These are phyloP conservation scores for Rhodotorula kratochvilovae DNA, from an alignment of 768 basidiomycete species.

Conservation along the genomic window DNA sequence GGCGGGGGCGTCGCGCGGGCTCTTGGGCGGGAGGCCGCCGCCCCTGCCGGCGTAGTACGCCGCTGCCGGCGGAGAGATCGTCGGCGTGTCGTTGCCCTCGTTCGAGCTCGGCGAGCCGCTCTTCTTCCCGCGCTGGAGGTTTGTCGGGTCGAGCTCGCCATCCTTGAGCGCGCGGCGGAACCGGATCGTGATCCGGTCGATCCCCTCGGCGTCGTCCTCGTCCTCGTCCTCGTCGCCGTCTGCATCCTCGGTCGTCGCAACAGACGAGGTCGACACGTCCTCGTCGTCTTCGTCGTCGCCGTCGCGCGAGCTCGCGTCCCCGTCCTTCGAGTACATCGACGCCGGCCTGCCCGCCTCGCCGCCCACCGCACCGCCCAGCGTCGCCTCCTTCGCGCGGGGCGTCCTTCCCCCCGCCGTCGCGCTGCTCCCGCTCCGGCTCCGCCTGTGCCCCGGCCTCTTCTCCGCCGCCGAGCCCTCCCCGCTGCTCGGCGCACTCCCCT, in stretches of 20 bases:
- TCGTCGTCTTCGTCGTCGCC: slow-evolving; percentile 38
- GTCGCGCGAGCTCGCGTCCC: slow-evolving; percentile 27
- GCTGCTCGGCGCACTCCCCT: not conserved
- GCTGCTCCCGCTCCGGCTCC: not conserved
- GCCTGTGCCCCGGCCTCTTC: not conserved
- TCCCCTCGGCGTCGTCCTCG: slow-evolving; percentile 35
- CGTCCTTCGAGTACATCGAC: not conserved
- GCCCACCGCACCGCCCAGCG: not conserved
- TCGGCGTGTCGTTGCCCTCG: not conserved
- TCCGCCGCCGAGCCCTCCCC: not conserved
- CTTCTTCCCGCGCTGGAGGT: slow-evolving; percentile 9
- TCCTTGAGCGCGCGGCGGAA: slow-evolving; percentile 9
- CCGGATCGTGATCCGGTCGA: slow-evolving; percentile 28
- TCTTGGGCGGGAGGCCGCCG: not conserved
- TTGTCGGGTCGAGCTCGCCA: slow-evolving; percentile 28
- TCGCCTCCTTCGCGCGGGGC: not conserved
- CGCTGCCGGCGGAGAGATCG: too few relatives aligned
- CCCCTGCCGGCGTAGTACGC: not conserved
- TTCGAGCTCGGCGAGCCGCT: slow-evolving; percentile 4
- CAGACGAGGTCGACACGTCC: slow-evolving; percentile 6
- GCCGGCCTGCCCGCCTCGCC: not conserved
- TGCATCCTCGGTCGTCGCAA: not conserved
- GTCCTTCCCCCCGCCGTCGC: not conserved
- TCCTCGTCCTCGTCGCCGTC: not conserved
- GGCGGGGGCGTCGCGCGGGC: not conserved